Conservation (phyloP, 2,329 filamentous ascomycete genomes). For the Periglandula ipomoeae region DNA sequence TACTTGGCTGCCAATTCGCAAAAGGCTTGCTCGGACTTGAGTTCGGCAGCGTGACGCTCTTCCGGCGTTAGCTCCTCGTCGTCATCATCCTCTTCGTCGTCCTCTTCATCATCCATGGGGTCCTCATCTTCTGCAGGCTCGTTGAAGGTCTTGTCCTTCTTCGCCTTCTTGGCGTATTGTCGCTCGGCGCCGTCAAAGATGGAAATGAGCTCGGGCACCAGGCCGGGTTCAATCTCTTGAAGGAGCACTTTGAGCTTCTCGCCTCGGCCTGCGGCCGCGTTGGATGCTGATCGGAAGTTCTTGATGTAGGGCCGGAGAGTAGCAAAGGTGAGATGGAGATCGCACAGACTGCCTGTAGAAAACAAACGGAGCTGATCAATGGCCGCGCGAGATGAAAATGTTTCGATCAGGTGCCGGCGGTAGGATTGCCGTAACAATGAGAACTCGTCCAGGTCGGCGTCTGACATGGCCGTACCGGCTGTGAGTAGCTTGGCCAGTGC, state of each 20-base stretch:
- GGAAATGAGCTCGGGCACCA: slow-evolving; percentile 60
- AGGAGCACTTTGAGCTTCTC: slow-evolving; percentile 38
- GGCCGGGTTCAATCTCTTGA: slow-evolving; percentile 55
- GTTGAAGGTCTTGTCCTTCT: slow-evolving; percentile 47
- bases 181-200: slow-evolving; percentile 74
- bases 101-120: slow-evolving; percentile 52
- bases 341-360: slow-evolving; percentile 68
- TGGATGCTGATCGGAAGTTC: slow-evolving; percentile 22
- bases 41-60: slow-evolving; percentile 52
- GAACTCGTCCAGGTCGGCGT: slow-evolving; percentile 52
- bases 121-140: slow-evolving; percentile 65
- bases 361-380: slow-evolving; percentile 72
- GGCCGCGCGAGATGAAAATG: slow-evolving; percentile 56
- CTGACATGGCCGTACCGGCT: slow-evolving; percentile 44
- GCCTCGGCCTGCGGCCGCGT: slow-evolving; percentile 13
- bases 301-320: slow-evolving; percentile 53
- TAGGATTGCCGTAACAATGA: slow-evolving; percentile 46
- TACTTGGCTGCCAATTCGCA: slow-evolving; percentile 82
- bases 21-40: slow-evolving; percentile 75
- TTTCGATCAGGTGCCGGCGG: slow-evolving; percentile 54
- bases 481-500: slow-evolving; percentile 46
- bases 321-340: slow-evolving; percentile 72
- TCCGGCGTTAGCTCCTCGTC: slow-evolving; percentile 45
- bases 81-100: slow-evolving; percentile 46
- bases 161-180: slow-evolving; percentile 61